Evolutionary conservation across 225 moss, liverwort and hornwort species (phyloP).

Genomic region (Pleurozium schreberi): DNA sequence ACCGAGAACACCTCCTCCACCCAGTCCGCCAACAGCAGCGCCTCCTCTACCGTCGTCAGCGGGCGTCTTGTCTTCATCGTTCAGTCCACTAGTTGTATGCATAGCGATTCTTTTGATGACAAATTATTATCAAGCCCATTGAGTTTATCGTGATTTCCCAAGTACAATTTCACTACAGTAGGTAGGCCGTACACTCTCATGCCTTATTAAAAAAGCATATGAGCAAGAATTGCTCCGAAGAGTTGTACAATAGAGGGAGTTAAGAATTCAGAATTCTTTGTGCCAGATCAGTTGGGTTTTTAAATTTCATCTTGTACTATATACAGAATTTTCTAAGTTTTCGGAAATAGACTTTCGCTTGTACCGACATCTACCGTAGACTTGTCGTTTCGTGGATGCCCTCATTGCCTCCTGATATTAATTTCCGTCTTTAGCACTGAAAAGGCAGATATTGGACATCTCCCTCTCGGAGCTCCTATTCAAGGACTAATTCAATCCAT

Average conservation of each 20-base stretch:
- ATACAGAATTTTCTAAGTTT: background rate
- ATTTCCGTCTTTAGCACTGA: background rate
- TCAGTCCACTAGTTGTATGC: background rate
- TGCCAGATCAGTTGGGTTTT: background rate
- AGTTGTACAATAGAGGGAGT: conserved; percentile 10
- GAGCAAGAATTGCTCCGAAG: background rate
- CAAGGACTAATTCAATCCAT: background rate
- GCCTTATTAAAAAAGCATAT: background rate
- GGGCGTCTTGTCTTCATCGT: background rate
- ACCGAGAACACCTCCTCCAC: conserved; percentile 28
- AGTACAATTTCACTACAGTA: conserved; percentile 1
- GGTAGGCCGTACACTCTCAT: background rate
- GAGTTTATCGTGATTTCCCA: background rate
- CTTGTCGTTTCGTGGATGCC: background rate
- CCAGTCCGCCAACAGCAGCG: conserved; percentile 4
- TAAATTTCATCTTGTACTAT: background rate
- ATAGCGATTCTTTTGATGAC: conserved; percentile 6
- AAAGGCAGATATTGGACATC: background rate
- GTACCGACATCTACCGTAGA: background rate
- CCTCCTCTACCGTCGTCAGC: conserved; percentile 3
- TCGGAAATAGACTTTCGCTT: background rate
- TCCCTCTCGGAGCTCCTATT: background rate
- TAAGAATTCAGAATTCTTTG: background rate
- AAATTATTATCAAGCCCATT: background rate
- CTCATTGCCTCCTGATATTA: background rate